Conservation (phyloP, 2,329 filamentous ascomycete genomes). For the Alternaria arborescens region DNA sequence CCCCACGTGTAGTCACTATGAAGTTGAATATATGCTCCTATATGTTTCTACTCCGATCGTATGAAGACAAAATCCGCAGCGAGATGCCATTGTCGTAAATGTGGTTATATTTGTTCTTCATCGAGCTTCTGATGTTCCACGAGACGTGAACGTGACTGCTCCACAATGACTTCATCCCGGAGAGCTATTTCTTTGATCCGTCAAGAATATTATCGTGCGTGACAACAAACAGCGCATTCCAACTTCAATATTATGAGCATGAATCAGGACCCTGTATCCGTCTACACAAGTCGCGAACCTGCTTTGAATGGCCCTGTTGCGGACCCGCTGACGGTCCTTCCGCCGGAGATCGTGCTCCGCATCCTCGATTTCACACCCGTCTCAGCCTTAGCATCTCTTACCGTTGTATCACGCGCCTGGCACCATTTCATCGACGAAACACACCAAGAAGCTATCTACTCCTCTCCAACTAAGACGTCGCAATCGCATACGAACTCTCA, state of each 20-base stretch:
- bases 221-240: not conserved
- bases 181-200: constrained; percentile 5
- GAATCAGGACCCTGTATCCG: not conserved
- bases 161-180: constrained; percentile 19
- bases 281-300: not conserved
- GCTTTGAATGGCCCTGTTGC: not conserved
- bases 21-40: too few species aligned
- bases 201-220: constrained; percentile 3
- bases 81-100: not conserved
- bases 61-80: not conserved
- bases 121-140: not conserved
- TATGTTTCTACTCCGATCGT: not conserved
- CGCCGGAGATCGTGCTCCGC: constrained; percentile 17
- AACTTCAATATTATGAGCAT: not conserved
- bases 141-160: constrained; percentile 9
- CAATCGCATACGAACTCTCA: not conserved
- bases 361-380: constrained; percentile 16
- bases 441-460: constrained; percentile 14
- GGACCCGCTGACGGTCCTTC: constrained; percentile 15
- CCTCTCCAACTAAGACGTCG: constrained; percentile 8
- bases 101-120: not conserved
- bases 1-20: not conserved
- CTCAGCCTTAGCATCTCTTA: constrained; percentile 9
- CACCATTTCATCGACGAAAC: constrained; percentile 16
- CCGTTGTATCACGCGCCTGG: constrained; percentile 10